Conservation (phyloP, 192 early-diverging fungal genomes). For the Linnemannia exigua region DNA sequence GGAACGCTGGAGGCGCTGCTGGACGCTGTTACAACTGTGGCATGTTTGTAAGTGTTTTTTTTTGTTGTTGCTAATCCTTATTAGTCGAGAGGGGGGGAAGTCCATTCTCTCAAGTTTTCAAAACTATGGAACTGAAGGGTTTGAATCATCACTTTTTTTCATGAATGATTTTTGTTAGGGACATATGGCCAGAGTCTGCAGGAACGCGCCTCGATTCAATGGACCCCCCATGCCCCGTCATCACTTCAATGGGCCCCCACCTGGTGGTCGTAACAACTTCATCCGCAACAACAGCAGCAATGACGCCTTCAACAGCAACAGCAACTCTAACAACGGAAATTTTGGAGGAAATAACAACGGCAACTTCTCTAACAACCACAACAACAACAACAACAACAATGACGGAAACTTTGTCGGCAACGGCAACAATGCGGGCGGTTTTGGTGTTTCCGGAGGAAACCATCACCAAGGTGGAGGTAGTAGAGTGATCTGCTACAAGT, state of each 20-base stretch:
- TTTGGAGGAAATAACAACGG: slow-evolving; percentile 14
- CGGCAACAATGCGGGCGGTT: background rate
- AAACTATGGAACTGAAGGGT: too few relatives aligned
- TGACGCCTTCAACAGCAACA: background rate
- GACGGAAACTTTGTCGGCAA: background rate
- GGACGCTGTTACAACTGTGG: slow-evolving; percentile 64
- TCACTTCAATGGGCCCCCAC: background rate
- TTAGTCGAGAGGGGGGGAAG: too few relatives aligned
- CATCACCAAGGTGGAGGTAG: slow-evolving; percentile 13
- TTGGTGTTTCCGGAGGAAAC: background rate
- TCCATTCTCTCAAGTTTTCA: too few relatives aligned
- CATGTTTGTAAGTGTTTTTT: slow-evolving; percentile 59
- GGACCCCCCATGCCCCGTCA: slow-evolving; percentile 24
- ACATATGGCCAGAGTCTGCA: slow-evolving; percentile 67
- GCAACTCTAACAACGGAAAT: background rate
- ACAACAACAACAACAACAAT: slow-evolving; percentile 7
- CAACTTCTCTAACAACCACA: background rate
- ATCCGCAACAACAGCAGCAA: background rate
- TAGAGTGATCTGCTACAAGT: slow-evolving; percentile 65
- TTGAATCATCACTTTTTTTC: background rate
- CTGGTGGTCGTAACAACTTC: slow-evolving; percentile 15
- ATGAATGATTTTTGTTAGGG: slow-evolving; percentile 47
- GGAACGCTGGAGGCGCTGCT: slow-evolving; percentile 33
- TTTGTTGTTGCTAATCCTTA: background rate
- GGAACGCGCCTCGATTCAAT: slow-evolving; percentile 40